A percentile compares a stretch with the other conserved stretches of the same genome.
Conservation (phyloP, 2,329 filamentous ascomycete species). For the Talaromyces sp. region DNA sequence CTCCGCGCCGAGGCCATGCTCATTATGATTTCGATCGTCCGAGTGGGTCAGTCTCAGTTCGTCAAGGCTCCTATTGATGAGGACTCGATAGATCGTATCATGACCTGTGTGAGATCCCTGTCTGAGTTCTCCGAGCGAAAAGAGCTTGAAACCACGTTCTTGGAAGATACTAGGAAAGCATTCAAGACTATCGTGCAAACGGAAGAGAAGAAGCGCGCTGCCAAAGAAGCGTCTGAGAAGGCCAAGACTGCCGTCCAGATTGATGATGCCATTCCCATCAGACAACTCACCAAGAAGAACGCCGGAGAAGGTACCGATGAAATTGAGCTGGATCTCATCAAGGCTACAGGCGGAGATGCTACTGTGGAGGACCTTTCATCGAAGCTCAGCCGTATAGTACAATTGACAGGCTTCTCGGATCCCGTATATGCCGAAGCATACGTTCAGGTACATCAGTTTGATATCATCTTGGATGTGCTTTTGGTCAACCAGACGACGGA, state of each 20-base stretch:
- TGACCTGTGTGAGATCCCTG: constrained; percentile 91
- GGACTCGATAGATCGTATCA: constrained; percentile 96
- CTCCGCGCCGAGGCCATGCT: constrained; percentile 96
- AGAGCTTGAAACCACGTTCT: constrained; percentile 85
- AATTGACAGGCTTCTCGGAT: constrained; percentile 96
- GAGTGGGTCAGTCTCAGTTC: constrained; percentile 97
- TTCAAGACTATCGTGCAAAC: constrained; percentile 97
- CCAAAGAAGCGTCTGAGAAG: constrained; percentile 87
- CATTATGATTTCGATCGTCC: constrained; percentile 98
- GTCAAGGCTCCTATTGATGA: constrained; percentile 97
- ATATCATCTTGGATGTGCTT: constrained; percentile 94
- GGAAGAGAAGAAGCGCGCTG: constrained; percentile 96
- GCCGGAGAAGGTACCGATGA: constrained; percentile 77
- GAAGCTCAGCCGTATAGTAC: constrained; percentile 93
- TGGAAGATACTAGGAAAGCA: constrained; percentile 91
- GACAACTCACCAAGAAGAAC: constrained; percentile 91
- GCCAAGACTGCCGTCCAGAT: constrained; percentile 93
- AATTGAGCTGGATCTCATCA: constrained; percentile 85
- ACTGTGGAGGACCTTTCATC: constrained; percentile 82
- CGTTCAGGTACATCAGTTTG: constrained; percentile 97
- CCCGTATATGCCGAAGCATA: constrained; percentile 99
- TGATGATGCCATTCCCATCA: constrained; percentile 89
- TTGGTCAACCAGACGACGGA: constrained; percentile 97
- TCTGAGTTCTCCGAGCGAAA: constrained; percentile 88
- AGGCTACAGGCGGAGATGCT: constrained; percentile 87